A percentile compares a stretch with the other conserved stretches of the same genome.
Evolutionary conservation across 768 basidiomycete genomes (phyloP).

Genomic region (Pholiota conissans): DNA sequence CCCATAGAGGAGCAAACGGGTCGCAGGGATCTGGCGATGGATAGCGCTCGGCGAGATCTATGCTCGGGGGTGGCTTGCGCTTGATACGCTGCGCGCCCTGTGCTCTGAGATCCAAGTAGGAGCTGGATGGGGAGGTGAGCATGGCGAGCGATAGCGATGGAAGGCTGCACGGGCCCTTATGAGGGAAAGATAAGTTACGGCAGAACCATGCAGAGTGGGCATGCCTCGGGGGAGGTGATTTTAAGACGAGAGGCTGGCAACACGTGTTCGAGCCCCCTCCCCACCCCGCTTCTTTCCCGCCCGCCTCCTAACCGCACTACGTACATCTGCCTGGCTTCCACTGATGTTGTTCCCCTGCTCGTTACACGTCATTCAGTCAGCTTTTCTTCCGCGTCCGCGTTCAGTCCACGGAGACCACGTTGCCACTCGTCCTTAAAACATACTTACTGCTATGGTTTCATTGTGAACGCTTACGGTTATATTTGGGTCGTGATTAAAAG

Average conservation of each 20-base stretch:
- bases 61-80: conserved; percentile 1
- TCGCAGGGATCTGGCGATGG: conserved; percentile 68
- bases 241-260: not conserved
- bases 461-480: no score
- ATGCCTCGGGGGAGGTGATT: not conserved
- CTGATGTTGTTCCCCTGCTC: not conserved
- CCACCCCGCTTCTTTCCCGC: not conserved
- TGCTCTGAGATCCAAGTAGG: conserved; percentile 16
- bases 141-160: conserved; percentile 5
- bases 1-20: conserved; percentile 70
- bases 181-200: not conserved
- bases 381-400: not conserved
- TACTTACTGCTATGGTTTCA: no score
- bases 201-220: not conserved
- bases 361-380: not conserved
- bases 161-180: not conserved
- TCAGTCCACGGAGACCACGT: not conserved
- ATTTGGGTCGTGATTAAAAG: not conserved
- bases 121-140: conserved; percentile 14
- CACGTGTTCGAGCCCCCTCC: not conserved
- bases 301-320: not conserved
- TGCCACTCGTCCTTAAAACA: no score
- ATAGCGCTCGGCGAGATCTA: conserved; percentile 51
- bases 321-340: not conserved
- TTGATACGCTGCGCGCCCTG: not conserved